Evolutionary conservation across 164 flowering plant species (phyloP).

Genomic region (Malania oleifera): DNA sequence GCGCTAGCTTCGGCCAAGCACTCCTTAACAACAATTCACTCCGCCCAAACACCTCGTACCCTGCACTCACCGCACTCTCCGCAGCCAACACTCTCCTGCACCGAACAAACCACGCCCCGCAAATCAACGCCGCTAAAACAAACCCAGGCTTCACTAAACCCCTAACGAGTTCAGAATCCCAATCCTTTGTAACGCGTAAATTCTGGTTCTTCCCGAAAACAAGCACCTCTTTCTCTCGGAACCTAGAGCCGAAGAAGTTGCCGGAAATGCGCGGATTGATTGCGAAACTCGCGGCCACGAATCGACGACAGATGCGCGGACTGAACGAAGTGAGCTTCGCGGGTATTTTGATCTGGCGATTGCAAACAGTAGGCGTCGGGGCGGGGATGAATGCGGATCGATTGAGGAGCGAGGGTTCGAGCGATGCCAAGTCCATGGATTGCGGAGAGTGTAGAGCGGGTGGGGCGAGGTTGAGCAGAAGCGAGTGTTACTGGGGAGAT

Average conservation of each 20-base stretch:
- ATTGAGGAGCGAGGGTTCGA: slow-evolving; percentile 24
- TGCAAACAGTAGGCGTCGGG: slow-evolving; percentile 7
- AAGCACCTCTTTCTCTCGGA: slow-evolving; percentile 3
- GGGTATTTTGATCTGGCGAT: slow-evolving; percentile 19
- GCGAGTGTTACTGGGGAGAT: too few species aligned
- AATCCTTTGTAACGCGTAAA: slow-evolving; percentile 8
- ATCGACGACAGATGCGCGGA: slow-evolving; percentile 9
- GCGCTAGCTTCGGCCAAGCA: slow-evolving; percentile 68
- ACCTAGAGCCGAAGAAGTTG: neutral
- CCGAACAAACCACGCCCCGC: slow-evolving; percentile 50
- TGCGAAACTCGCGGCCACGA: slow-evolving; percentile 4
- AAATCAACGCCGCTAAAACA: slow-evolving; percentile 49
- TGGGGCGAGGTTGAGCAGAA: too few species aligned
- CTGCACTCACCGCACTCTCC: slow-evolving; percentile 54
- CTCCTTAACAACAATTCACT: slow-evolving; percentile 35
- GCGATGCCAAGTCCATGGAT: slow-evolving; percentile 28
- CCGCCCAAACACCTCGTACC: slow-evolving; percentile 47
- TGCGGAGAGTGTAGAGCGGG: too few species aligned
- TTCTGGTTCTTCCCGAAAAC: too few species aligned
- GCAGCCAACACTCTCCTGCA: slow-evolving; percentile 56
- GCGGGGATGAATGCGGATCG: slow-evolving; percentile 13
- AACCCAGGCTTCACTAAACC: slow-evolving; percentile 36
- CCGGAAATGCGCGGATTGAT: slow-evolving; percentile 6
- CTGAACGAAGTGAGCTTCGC: neutral
- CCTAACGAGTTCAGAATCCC: slow-evolving; percentile 22